Base-by-base conservation (phyloP, 768 basidiomycete genomes). In the Sarcodon sp. region DNA sequence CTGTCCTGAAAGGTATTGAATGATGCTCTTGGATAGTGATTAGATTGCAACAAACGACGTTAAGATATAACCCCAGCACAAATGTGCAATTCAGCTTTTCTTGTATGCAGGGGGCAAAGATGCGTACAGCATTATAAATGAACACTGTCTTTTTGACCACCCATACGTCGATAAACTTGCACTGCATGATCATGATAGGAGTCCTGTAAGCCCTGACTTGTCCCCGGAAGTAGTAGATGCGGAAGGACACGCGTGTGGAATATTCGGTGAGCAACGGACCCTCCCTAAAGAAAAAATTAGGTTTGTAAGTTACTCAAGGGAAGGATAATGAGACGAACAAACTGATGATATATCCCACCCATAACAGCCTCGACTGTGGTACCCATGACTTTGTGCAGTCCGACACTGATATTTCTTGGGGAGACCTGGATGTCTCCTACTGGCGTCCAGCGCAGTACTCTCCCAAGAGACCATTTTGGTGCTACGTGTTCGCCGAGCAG, bases 291-390 rank as follows among this genome's bases (percentile, higher is more conserved):
- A 18, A 51, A 37, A 38, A 33, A 43, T 21, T 43, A 10, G 41
- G 27, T 7, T 27, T 33, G 45, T 44, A n/a, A 11, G 45, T 7
- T 7, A 15, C 4, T 43, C 16, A 44, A 33, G 37, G 13, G 9
- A 47, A 7, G 44, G 35, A 44, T n/a, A 33, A 33, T 49, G 46
- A 33, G 46, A 70, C 86, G 50, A 57, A 90, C 87, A 61, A 80
- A 86, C 67, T 91, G 85, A 56, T 82, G 77, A 56, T 79, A 87
- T 10, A 88, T 72, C 6, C 79, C 84, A 18, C 87, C 87, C 32
- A 88, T 62, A 12, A 87, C 69, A 3, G 83, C 87, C 54, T 83
- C 78, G 4, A 88, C 83, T 0, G 80, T 72, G 49, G 84, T 79
- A 1, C 87, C 87, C 56, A 81, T 75, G 15, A 88, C 79, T 55